Evolutionary conservation across 2,329 filamentous ascomycete genomes (phyloP).

Genomic region (Diaporthe caulivora): DNA sequence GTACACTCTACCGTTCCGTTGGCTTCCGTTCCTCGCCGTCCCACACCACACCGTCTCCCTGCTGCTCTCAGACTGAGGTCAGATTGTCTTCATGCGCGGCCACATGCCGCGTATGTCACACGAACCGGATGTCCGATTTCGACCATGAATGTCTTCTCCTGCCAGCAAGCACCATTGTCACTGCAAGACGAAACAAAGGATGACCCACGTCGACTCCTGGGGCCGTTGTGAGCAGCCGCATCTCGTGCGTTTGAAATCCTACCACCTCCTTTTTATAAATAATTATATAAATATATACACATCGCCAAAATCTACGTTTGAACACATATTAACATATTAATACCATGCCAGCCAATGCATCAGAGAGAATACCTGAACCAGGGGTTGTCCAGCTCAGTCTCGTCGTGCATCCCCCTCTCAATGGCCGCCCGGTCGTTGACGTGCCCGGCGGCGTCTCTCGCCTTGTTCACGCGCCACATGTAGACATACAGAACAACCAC

Average conservation of each 20-base stretch:
- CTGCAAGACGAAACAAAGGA: not conserved
- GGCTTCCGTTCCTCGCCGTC: not conserved
- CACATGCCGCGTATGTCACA: not conserved
- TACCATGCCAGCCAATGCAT: not conserved
- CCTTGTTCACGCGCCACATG: conserved; percentile 47
- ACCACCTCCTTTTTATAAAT: not conserved
- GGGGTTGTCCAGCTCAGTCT: conserved; percentile 49
- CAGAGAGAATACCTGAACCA: conserved; percentile 46
- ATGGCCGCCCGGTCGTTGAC: conserved; percentile 46
- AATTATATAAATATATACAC: conserved; percentile 13
- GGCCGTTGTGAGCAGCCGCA: not conserved
- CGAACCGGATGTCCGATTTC: not conserved
- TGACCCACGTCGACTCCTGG: not conserved
- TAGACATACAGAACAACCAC: conserved; percentile 47
- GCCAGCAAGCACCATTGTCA: not conserved
- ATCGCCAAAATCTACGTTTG: not conserved
- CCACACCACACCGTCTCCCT: not conserved
- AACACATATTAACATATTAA: not conserved
- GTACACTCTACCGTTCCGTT: not conserved
- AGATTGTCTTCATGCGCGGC: not conserved
- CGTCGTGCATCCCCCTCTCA: conserved; percentile 48
- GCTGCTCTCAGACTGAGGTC: not conserved
- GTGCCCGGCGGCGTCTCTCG: conserved; percentile 46
- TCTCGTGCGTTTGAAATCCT: not conserved
- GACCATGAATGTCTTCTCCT: too few relatives aligned